Base-by-base conservation (phyloP, 331 rosid species). In the Prunus yedoensis region DNA sequence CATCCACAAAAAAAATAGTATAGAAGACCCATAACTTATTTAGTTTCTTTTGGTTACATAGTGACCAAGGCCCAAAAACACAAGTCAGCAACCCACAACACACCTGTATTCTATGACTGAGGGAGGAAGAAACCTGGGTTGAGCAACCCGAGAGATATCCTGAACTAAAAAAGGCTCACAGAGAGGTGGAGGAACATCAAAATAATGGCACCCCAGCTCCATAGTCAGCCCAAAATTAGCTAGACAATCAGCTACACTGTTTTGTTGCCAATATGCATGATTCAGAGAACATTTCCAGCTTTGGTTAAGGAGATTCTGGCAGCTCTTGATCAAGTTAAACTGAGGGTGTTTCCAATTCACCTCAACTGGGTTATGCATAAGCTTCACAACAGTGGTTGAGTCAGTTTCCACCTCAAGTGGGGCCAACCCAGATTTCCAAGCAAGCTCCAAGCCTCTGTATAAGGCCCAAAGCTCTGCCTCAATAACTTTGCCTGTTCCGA, bases 191-290 rank as follows among this genome's bases (percentile, higher is more conserved):
- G 75, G 75, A 11, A 23, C 52, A 71, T 71, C 65, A 21, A 53
- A 71, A 54, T 53, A 71, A 45, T 35, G 49, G 49, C 59, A 53
- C 13, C 52, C 65, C 75, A 46, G 12, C 75, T 3, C 65, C 38
- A 71, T 5, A n/a, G 38, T 32, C 21, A 10, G 35, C 21, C 75
- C 64, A 25, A 71, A 71, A 53, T 16, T 38, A 3, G 75, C 65
- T 15, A 71, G 3, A 71, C n/a, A 71, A 71, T 71, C 75, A 71
- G 75, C 75, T 4, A 71, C 32, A 56, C 65, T 53, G 21, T 71
- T 71, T 18, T 54, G 30, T 4, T 71, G 35, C 45, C 75, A 20
- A 30, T 71, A 71, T 9, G 56, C 75, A 54, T 38, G 35, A 14
- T 45, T 54, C 15, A 71, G 14, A 8, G 16, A 47, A 30, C 59